Base-by-base conservation (phyloP, 2,329 filamentous ascomycete species). In the Aspergillus sp. region DNA sequence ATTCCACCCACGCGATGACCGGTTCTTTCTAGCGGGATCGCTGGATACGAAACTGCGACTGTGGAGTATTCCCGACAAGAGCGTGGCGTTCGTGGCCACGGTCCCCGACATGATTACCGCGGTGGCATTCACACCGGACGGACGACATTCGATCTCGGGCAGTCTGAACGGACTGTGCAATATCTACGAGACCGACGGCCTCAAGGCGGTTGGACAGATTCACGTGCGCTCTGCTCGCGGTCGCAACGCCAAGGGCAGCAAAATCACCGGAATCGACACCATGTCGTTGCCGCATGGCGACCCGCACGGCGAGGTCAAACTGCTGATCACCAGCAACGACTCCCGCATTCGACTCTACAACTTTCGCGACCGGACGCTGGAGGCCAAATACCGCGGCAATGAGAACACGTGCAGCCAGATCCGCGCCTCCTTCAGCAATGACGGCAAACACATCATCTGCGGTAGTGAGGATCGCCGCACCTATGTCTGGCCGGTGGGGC, bases 61-160 rank as follows among this genome's bases (percentile, higher is more conserved):
- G 2, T 99, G 95, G 95, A 97, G 92, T 71, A 99, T 99, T 50
- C 93, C 95, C 0, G 95, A 99, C 75, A 97, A 96, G 74, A 87
- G 84, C n/a, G 90, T 98, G 27, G 93, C 93, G 0, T 98, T 88
- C 72, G 89, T 88, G 65, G 88, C 84, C 8, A 86, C 90, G 47
- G 80, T 93, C 0, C 86, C 89, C 0, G 93, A 97, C 67, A 90
- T 98, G 75, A 92, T 98, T 63, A 99, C 95, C 0, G 92, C 95
- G 1, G 94, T 98, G 0, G 88, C 91, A 0, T 99, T 99, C 70
- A 92, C 92, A 0, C 95, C 95, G 0, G 93, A 98, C 71, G 95
- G 95, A 0, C 94, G 90, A 71, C 89, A 88, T 38, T 90, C 91
- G 6, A 96, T 99, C 63, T 94, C 93, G 6, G 95, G 95, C 2